Evolutionary conservation across 305 asterid species (phyloP).

Genomic region (Solanum aculeatissimum): DNA sequence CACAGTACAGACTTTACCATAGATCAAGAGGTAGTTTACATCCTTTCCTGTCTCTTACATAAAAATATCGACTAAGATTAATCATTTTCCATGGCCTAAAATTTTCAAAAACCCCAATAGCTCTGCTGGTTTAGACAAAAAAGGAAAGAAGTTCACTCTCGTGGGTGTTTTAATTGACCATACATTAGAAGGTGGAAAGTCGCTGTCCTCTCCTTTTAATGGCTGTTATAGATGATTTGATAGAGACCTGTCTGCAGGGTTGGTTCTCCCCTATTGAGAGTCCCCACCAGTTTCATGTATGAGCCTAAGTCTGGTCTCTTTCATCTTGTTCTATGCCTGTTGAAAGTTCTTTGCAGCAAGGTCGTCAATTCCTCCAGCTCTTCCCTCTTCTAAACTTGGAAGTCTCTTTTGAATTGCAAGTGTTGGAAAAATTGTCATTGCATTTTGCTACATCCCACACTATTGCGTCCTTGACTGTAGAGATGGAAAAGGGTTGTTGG

Average conservation of each 20-base stretch:
- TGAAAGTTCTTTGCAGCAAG: background rate
- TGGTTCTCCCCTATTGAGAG: background rate
- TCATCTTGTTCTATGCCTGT: background rate
- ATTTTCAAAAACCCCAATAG: background rate
- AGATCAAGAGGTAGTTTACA: background rate
- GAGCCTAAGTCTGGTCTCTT: background rate
- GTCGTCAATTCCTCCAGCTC: background rate
- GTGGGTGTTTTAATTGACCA: background rate
- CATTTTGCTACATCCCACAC: background rate
- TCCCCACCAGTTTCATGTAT: background rate
- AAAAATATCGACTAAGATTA: background rate
- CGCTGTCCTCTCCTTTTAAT: background rate
- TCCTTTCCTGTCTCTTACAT: background rate
- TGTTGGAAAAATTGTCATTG: background rate
- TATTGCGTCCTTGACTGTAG: background rate
- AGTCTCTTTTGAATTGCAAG: background rate
- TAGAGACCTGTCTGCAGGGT: background rate
- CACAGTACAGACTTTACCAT: background rate
- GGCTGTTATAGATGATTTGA: background rate
- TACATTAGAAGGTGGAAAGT: background rate
- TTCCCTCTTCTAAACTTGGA: background rate
- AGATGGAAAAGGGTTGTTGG: background rate
- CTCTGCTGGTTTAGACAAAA: background rate
- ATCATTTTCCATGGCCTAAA: background rate
- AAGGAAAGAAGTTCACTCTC: background rate